These are phyloP conservation scores for Aspergillus piperis DNA, from an alignment of 2,329 filamentous ascomycete genomes.

Conservation along the genomic window DNA sequence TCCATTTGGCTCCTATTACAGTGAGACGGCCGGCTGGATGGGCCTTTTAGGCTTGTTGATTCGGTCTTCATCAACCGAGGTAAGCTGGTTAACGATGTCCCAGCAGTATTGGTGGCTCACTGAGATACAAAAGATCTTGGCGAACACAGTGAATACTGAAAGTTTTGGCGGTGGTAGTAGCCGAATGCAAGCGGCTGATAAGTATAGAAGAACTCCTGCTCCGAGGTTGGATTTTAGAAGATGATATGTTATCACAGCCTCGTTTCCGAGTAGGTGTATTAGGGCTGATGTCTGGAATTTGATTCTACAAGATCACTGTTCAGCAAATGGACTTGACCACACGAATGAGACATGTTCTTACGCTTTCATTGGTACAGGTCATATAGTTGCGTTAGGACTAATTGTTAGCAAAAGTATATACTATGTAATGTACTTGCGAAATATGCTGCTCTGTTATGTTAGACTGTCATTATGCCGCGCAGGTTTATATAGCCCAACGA, in stretches of 20 bases:
- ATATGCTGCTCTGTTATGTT: background rate
- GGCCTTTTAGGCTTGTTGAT: constrained; percentile 8
- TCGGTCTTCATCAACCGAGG: background rate
- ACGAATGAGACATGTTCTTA: background rate
- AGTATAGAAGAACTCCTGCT: background rate
- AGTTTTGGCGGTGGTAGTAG: background rate
- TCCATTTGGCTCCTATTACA: background rate
- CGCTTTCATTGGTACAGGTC: background rate
- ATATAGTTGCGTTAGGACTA: background rate
- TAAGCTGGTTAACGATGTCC: constrained; percentile 11
- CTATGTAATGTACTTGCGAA: background rate
- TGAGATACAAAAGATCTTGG: background rate
- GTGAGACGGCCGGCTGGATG: constrained; percentile 4
- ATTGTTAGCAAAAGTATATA: background rate
- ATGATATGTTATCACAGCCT: background rate
- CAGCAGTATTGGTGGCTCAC: constrained; percentile 1
- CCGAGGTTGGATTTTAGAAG: background rate
- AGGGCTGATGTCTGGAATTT: background rate
- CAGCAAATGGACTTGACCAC: background rate
- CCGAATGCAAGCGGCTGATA: background rate
- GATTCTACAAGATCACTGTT: background rate
- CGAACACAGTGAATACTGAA: background rate
- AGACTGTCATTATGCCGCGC: background rate
- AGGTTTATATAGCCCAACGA: background rate
- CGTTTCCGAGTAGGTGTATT: background rate